Percentiles rank a stretch among this genome's conserved stretches.
Evolutionary conservation across 768 basidiomycete species (phyloP).

Genomic region (Hydnomerulius pinastri): DNA sequence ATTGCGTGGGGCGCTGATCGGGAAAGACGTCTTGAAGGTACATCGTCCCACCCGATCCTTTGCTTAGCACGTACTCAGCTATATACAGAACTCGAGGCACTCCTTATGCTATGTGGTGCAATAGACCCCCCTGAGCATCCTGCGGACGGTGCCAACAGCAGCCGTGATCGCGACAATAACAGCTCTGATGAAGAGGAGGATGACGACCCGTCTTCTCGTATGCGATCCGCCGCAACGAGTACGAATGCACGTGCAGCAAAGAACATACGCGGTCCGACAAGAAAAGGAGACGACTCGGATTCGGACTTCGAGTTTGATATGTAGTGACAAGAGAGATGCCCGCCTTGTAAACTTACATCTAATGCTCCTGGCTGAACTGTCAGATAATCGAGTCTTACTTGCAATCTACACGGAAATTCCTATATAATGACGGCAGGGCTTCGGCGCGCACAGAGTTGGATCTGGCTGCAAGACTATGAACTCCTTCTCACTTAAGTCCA

Average conservation of each 20-base stretch:
- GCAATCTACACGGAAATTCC: too few relatives aligned
- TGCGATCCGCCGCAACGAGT: conserved; percentile 59
- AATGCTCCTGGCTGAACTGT: neutral
- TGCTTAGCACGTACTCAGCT: conserved; percentile 9
- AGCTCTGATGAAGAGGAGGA: conserved; percentile 49
- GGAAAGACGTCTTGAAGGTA: conserved; percentile 79
- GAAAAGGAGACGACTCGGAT: conserved; percentile 71
- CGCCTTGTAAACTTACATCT: neutral
- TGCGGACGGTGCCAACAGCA: conserved; percentile 23
- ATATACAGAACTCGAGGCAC: conserved; percentile 65
- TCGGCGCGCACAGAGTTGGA: too few relatives aligned
- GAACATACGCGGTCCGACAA: conserved; percentile 52
- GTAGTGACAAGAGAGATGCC: conserved; percentile 38
- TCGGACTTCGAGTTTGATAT: conserved; percentile 78
- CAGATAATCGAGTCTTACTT: too few relatives aligned
- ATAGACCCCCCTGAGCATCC: conserved; percentile 58
- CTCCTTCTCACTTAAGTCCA: too few relatives aligned
- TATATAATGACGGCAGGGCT: too few relatives aligned
- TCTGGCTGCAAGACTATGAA: too few relatives aligned
- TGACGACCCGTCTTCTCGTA: conserved; percentile 51
- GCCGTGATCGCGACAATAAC: conserved; percentile 38
- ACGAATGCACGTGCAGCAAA: conserved; percentile 52
- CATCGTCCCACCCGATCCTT: conserved; percentile 8
- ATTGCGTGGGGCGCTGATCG: conserved; percentile 81
- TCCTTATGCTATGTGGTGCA: conserved; percentile 64